phyloP scores from a whole-genome alignment of 1,284 basidiomycete species.

The Leccinum pallidistipes region DNA sequence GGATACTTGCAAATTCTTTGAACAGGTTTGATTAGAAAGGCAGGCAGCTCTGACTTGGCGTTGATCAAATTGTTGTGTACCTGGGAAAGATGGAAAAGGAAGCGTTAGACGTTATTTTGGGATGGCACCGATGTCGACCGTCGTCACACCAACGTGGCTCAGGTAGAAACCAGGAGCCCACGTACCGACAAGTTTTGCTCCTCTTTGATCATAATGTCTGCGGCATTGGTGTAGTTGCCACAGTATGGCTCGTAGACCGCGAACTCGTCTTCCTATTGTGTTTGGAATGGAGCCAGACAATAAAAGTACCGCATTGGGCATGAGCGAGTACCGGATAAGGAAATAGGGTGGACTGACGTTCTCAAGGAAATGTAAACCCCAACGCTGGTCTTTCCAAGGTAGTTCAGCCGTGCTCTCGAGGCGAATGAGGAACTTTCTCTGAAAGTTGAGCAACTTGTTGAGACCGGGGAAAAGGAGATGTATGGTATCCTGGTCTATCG shows the following conservation, averaged over 20 bases:
- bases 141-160: constrained; percentile 42
- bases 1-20: constrained; percentile 94
- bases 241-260: constrained; percentile 97
- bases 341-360: constrained; percentile 55
- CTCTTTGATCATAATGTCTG: constrained; percentile 83
- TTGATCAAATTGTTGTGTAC: constrained; percentile 76
- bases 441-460: constrained; percentile 95
- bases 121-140: constrained; percentile 29
- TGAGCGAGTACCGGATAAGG: constrained; percentile 32
- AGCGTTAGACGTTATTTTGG: constrained; percentile 28
- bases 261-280: constrained; percentile 89
- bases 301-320: constrained; percentile 37
- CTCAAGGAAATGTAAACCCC: constrained; percentile 83
- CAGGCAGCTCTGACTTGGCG: constrained; percentile 84
- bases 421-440: constrained; percentile 94
- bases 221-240: constrained; percentile 90
- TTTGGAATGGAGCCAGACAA: constrained; percentile 34
- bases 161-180: constrained; percentile 27
- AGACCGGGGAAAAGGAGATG: constrained; percentile 96
- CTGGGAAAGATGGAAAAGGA: constrained; percentile 36
- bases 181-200: constrained; percentile 82
- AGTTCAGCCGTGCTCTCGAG: constrained; percentile 85
- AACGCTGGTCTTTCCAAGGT: constrained; percentile 85
- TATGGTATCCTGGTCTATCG: constrained; percentile 92
- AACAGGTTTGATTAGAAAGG: constrained; percentile 89